Conservation (phyloP, 2,329 filamentous ascomycete species). For the Fusarium pseudonygamai region DNA sequence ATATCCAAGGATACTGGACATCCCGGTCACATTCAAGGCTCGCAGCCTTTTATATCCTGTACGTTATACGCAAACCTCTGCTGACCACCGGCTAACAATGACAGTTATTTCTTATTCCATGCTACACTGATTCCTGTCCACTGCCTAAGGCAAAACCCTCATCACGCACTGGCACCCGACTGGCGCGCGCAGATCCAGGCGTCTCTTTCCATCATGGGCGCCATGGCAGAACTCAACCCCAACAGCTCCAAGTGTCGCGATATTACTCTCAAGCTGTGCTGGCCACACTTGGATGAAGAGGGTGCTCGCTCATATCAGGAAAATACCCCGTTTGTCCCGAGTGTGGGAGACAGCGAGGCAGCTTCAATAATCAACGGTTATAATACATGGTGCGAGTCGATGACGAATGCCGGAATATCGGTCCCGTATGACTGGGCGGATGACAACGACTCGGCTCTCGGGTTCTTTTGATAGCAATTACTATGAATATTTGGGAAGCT, state of each 20-base stretch:
- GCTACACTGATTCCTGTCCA: slow-evolving; percentile 28
- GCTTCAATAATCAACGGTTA: slow-evolving; percentile 33
- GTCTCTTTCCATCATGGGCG: slow-evolving; percentile 25
- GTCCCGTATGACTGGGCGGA: slow-evolving; percentile 31
- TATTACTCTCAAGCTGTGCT: slow-evolving; percentile 32
- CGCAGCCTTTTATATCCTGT: slow-evolving; percentile 28
- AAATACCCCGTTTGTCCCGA: slow-evolving; percentile 9
- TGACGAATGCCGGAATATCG: slow-evolving; percentile 19
- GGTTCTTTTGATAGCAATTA: slow-evolving; percentile 20
- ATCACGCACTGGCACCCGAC: slow-evolving; percentile 13
- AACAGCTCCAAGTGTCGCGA: slow-evolving; percentile 36
- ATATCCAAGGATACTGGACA: slow-evolving; percentile 21
- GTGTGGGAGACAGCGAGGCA: slow-evolving; percentile 22
- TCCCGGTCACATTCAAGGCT: slow-evolving; percentile 21
- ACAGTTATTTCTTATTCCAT: slow-evolving; percentile 24
- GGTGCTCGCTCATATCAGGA: slow-evolving; percentile 8
- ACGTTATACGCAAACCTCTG: background rate
- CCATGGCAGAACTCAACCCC: slow-evolving; percentile 29
- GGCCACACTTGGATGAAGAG: slow-evolving; percentile 27
- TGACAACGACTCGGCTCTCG: slow-evolving; percentile 15
- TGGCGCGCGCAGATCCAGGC: slow-evolving; percentile 31
- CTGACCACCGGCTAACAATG: fast-evolving
- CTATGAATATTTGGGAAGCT: background rate
- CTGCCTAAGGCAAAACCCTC: slow-evolving; percentile 18
- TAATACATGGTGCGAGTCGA: slow-evolving; percentile 31